Evolutionary conservation across 2,329 filamentous ascomycete genomes (phyloP), one percentile per base, ranked within the genome.

Genomic region (Pyricularia sp.): DNA sequence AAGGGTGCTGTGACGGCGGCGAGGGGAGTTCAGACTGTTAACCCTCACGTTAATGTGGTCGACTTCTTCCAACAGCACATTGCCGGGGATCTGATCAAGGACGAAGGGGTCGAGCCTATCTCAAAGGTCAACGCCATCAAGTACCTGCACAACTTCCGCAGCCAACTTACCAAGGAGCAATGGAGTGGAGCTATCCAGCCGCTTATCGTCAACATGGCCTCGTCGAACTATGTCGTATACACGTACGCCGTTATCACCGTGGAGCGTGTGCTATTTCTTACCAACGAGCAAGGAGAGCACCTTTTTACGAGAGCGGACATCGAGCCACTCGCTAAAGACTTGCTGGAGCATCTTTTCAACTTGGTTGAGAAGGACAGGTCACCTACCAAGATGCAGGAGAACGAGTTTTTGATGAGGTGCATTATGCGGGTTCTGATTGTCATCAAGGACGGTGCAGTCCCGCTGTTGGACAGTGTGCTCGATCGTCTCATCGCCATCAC

Each of bases 91-190:
- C 84, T 99, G 59, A 83, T 97, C 70, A 84, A 86, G n/a, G 83
- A 87, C 42, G 83, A 85, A 33, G 85, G 85, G 2, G 86, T 91
- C 0, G 87, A 97, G 74, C 91, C 93, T 10, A 94, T 99, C 70
- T 85, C 97, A 73, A 97, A 97, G 82, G 94, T 99, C 20, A 95
- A 98, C 78, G 94, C 94, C 23, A 97, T 99, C 84, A 99, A 98
- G 79, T 99, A 94, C 77, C 86, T 99, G 58, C 97, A 99, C 83
- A 92, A 91, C 64, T 99, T 99, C 88, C 91, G 95, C 75, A 97
- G 93, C 77, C 93, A 97, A 76, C 85, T 99, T 71, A 94, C 93
- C 23, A 92, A 92, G 77, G 90, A 94, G 42, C 92, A 97, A 78
- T 98, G 95, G 93, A 91, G 91, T 74, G 88, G 90, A 69, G 94